Evolutionary conservation across 1,284 basidiomycete genomes (phyloP).

Genomic region (Peniophora sp.): DNA sequence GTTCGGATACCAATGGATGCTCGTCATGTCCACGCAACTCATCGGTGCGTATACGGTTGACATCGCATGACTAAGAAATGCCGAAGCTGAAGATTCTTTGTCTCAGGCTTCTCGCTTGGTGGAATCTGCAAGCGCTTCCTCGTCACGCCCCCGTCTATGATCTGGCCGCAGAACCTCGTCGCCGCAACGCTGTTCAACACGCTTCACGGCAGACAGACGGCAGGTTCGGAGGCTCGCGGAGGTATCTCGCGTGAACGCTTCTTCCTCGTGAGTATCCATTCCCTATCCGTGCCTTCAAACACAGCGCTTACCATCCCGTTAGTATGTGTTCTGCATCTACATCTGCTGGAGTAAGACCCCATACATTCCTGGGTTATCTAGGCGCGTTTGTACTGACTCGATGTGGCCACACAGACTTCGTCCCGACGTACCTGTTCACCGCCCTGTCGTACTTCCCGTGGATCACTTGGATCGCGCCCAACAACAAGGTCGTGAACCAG

Average conservation of each 20-base stretch:
- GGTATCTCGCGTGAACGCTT: conserved; percentile 70
- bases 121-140: conserved; percentile 73
- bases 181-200: conserved; percentile 81
- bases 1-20: conserved; percentile 67
- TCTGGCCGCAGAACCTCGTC: conserved; percentile 84
- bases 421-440: conserved; percentile 58
- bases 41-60: conserved; percentile 6
- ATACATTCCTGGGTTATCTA: background rate
- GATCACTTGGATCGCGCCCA: conserved; percentile 71
- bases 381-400: background rate
- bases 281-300: too few species aligned
- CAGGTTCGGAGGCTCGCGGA: conserved; percentile 53
- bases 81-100: conserved; percentile 39
- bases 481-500: conserved; percentile 59
- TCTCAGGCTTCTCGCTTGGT: conserved; percentile 59
- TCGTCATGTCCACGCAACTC: conserved; percentile 73
- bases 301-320: too few species aligned
- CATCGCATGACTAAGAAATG: background rate
- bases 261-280: conserved; percentile 33
- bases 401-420: conserved; percentile 28
- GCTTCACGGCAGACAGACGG: conserved; percentile 54
- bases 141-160: conserved; percentile 85
- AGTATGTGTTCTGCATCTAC: conserved; percentile 44
- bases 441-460: conserved; percentile 51
- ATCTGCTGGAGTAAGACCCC: conserved; percentile 44